These are phyloP conservation scores for Aspergillus fumigatiaffinis DNA, from an alignment of 2,329 filamentous ascomycete genomes.

Conservation along the genomic window DNA sequence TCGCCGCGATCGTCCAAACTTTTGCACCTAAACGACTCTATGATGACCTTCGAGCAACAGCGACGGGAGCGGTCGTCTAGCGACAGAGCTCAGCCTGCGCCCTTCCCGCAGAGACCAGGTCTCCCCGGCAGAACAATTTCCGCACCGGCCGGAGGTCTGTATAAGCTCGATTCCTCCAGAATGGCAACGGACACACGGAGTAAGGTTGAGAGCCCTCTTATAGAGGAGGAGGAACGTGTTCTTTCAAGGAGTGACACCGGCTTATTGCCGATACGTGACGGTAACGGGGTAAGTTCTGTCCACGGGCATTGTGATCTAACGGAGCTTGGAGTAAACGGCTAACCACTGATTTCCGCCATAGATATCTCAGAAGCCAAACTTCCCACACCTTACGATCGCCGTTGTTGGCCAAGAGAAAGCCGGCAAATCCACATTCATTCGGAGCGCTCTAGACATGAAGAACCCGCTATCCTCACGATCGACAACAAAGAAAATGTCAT, in stretches of 20 bases:
- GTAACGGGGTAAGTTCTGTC: constrained; percentile 25
- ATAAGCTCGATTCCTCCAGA: constrained; percentile 22
- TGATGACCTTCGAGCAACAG: constrained; percentile 26
- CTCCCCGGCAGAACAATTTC: constrained; percentile 34
- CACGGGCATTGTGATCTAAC: background rate
- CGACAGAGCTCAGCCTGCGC: constrained; percentile 26
- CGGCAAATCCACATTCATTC: constrained; percentile 59
- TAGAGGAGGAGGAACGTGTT: constrained; percentile 29
- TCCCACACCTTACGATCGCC: constrained; percentile 56
- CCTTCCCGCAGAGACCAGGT: constrained; percentile 26
- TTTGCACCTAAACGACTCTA: constrained; percentile 8
- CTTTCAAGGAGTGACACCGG: constrained; percentile 13
- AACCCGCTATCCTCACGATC: constrained; percentile 36
- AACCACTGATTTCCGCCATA: constrained; percentile 10
- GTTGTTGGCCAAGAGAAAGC: constrained; percentile 52
- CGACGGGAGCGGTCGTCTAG: constrained; percentile 31
- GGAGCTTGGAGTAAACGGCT: background rate
- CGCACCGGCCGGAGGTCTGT: constrained; percentile 29
- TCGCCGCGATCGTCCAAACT: constrained; percentile 9
- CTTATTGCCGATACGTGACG: constrained; percentile 8
- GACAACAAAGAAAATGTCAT: constrained; percentile 52
- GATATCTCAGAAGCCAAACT: constrained; percentile 23
- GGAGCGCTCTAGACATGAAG: constrained; percentile 53
- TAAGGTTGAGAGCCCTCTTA: constrained; percentile 20
- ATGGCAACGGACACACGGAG: constrained; percentile 16